Base-by-base conservation (phyloP, 257 asterid genomes). In the Ballota nigra region DNA sequence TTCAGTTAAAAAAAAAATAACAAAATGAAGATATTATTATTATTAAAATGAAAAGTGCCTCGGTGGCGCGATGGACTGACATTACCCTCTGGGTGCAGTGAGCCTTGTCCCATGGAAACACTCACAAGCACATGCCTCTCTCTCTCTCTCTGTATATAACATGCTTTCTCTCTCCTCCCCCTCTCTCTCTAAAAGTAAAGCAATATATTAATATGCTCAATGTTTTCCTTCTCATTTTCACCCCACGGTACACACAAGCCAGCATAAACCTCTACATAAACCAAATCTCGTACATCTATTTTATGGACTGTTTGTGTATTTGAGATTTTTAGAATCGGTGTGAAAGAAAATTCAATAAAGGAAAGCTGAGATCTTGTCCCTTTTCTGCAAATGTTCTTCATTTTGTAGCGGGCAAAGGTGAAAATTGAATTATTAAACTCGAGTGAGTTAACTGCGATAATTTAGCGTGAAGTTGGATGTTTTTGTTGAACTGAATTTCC, bases 331-430 rank as follows among this genome's bases (percentile, higher is more conserved):
- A 31, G 24, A 51, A 66, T 43, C 55, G 38, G 63, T 61, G 55
- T 40, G 53, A 36, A 23, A 49, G 26, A n/a, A 15, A 69, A 9
- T 6, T 18, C 12, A 49, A 4, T 58, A 11, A 63, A 69, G 24
- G 71, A 74, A 70, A 72, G 69, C 56, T 63, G 79, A 68, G 83
- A 81, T 81, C 81, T 68, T 71, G 85, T 26, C 78, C 76, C 75
- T 75, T n/a, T 65, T 69, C 77, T 71, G 74, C 81, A 75, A 74
- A 77, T 81, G 83, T 71, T 77, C 80, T 70, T 74, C 76, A 34
- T 70, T 74, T 74, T 67, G 80, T 67, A 29, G 79, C 74, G 70
- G 78, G 72, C 43, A 55, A 66, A 65, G 80, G 80, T 63, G 75
- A 31, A 56, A 63, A 36, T 41, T 71, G 6, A 47, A 43, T 67